These are phyloP conservation scores for Penicillium thymicola DNA, from an alignment of 2,329 filamentous ascomycete species.

Conservation along the genomic window DNA sequence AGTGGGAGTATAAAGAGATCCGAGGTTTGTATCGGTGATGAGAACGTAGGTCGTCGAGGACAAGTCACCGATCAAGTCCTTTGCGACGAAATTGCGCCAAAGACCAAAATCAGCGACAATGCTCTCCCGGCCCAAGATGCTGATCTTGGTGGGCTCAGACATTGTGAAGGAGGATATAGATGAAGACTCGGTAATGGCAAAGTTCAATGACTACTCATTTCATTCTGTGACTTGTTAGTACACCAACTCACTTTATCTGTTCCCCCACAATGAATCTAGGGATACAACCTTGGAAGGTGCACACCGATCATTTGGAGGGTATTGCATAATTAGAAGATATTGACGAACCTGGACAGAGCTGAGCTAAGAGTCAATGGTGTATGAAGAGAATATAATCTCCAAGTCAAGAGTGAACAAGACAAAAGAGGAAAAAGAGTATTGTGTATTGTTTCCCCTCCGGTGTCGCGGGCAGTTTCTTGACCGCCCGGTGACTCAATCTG, in stretches of 20 bases:
- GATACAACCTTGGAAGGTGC: not conserved
- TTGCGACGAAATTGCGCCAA: constrained; percentile 76
- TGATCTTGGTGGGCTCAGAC: constrained; percentile 59
- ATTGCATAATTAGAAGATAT: not conserved
- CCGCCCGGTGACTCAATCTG: constrained; percentile 21
- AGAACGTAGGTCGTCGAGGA: constrained; percentile 90
- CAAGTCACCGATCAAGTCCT: constrained; percentile 75
- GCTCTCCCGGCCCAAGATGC: constrained; percentile 81
- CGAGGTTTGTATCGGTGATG: constrained; percentile 93
- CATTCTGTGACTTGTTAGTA: constrained; percentile 22
- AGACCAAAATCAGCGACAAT: constrained; percentile 91
- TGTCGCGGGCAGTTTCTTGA: constrained; percentile 22
- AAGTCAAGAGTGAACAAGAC: not conserved
- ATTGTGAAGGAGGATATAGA: constrained; percentile 22
- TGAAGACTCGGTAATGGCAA: constrained; percentile 11
- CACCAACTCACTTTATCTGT: constrained; percentile 9
- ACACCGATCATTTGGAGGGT: not conserved
- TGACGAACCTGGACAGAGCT: not conserved
- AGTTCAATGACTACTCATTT: constrained; percentile 20
- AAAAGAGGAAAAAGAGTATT: constrained; percentile 12
- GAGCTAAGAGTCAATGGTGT: not conserved
- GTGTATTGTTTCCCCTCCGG: constrained; percentile 23
- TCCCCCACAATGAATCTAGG: constrained; percentile 16
- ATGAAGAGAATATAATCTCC: not conserved
- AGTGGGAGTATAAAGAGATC: constrained; percentile 71